Base-by-base conservation (phyloP, 73 alveolate species). In the Symbiodinium pilosum region DNA sequence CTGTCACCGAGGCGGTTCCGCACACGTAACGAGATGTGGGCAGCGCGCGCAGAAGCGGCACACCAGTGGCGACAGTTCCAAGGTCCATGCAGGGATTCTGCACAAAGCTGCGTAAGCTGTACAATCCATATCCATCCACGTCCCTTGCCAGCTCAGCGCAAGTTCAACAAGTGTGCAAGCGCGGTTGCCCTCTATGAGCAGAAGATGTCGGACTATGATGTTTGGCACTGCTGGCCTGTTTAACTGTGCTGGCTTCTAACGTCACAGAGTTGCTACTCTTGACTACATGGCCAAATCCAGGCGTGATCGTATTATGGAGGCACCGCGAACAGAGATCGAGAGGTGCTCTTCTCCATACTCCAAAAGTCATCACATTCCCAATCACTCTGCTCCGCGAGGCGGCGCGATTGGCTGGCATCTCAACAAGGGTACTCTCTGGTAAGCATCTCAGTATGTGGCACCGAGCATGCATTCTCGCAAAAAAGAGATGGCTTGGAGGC, bases 161-260 rank as follows among this genome's bases (percentile, higher is more conserved):
- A 91, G 97, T 91, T 91, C 97, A 59, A 69, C 84, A 85, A 86
- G 77, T 91, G 97, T 68, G 97, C 97, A n/a, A 91, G 97, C 89
- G 97, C 87, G 40, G 87, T 86, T 14, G 97, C 97, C 8, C 43
- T 91, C 47, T 69, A 91, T 24, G 97, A 91, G 89, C 97, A 91
- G 36, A 85, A 86, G 32, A 91, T 91, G 97, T 43, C 77, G 54
- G 97, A 91, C 56, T 91, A 68, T 52, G 97, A 91, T 34, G 87
- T 88, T 32, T 91, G 97, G 97, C 36, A 44, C 2, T 4, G 85
- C 85, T 24, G 64, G 84, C 94, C 39, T 11, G n/a, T 43, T 47
- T 38, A 2, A 20, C 52, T 30, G 11, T 44, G 34, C 34, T 14
- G 44, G n/a, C 16, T 24, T 59, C 36, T 6, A 24, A 6, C 54